A percentile compares a stretch with the other conserved stretches of the same genome.
Evolutionary conservation across 441 rosid species (phyloP).

Genomic region (Bocquillonia castaneifolia): DNA sequence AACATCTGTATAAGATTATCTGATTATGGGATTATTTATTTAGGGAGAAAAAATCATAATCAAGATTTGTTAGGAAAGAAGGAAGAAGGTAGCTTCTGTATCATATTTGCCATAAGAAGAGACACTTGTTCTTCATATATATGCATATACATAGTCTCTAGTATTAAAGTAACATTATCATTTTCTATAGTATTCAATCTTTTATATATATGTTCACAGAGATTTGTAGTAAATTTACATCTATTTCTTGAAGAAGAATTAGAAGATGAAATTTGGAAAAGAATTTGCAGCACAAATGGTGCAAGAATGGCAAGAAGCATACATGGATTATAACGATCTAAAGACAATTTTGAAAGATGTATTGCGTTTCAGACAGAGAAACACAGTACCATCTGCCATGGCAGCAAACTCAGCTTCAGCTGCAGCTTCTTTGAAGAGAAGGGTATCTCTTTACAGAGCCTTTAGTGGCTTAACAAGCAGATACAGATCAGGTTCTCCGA

Average conservation of each 20-base stretch:
- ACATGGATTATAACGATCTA: conserved; percentile 56
- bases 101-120: no score
- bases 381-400: conserved; percentile 20
- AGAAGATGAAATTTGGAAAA: conserved; percentile 67
- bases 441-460: conserved; percentile 59
- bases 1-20: no score
- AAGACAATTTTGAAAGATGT: conserved; percentile 45
- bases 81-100: not conserved
- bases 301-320: conserved; percentile 72
- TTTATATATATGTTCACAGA: not conserved
- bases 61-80: no score
- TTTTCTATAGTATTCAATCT: no score
- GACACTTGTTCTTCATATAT: no score
- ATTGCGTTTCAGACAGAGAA: conserved; percentile 20
- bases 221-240: not conserved
- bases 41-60: not conserved
- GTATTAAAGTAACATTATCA: no score
- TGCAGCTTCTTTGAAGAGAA: conserved; percentile 29
- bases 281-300: conserved; percentile 62
- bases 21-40: no score
- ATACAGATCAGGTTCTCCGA: conserved; percentile 29
- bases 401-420: conserved; percentile 1
- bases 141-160: no score
- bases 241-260: not conserved
- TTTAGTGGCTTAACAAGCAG: conserved; percentile 63